Evolutionary conservation across 2,329 filamentous ascomycete genomes (phyloP).

Genomic region (Aplosporella prunicola): DNA sequence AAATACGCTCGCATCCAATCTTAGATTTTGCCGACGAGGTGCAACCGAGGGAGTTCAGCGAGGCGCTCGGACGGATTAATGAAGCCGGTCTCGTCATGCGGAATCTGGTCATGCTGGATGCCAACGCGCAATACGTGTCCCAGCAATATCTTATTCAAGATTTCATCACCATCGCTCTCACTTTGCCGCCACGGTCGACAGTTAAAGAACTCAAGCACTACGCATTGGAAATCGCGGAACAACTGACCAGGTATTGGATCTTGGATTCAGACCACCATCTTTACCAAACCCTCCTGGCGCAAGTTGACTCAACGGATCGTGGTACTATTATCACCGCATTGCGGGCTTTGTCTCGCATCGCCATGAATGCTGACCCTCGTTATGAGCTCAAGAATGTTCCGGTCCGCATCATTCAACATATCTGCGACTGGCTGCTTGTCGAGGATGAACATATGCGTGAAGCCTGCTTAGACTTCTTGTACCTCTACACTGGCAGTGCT

Average conservation of each 20-base stretch:
- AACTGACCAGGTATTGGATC: conserved; percentile 71
- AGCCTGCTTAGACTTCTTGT: conserved; percentile 85
- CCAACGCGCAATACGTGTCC: conserved; percentile 77
- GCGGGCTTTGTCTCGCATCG: conserved; percentile 74
- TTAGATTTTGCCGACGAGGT: conserved; percentile 57
- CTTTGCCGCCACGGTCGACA: conserved; percentile 61
- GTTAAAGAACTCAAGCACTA: conserved; percentile 83
- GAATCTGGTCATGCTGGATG: conserved; percentile 90
- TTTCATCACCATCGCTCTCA: conserved; percentile 71
- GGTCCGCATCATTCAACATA: conserved; percentile 51
- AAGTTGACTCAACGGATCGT: conserved; percentile 54
- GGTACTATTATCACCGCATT: conserved; percentile 73
- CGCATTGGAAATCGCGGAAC: conserved; percentile 82
- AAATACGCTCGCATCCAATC: conserved; percentile 52
- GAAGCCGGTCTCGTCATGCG: conserved; percentile 82
- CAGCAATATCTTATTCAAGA: conserved; percentile 69
- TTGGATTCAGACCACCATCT: conserved; percentile 66
- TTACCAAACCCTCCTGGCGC: conserved; percentile 60
- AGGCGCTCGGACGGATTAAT: conserved; percentile 65
- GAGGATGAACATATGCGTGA: conserved; percentile 87
- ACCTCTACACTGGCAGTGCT: conserved; percentile 82
- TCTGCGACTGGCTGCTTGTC: conserved; percentile 65
- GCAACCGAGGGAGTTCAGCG: conserved; percentile 59
- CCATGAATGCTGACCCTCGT: conserved; percentile 56
- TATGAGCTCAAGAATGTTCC: conserved; percentile 67